Conservation (phyloP, 2,329 filamentous ascomycete genomes). For the Pseudogymnoascus sp. region DNA sequence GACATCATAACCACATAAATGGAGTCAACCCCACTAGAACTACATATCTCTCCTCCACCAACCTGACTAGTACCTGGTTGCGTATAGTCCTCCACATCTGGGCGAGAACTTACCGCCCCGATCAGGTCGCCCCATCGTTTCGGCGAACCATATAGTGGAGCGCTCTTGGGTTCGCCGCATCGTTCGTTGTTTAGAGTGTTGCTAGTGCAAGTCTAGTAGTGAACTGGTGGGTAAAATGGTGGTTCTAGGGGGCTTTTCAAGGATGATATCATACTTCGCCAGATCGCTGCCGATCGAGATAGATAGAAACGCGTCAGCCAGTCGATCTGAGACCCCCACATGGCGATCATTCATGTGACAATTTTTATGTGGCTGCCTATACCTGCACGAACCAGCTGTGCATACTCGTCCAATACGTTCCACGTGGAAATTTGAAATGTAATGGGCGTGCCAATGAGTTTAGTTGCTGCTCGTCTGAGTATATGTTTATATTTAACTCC, state of each 20-base stretch:
- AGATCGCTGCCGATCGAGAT: constrained; percentile 2
- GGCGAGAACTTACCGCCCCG: neutral
- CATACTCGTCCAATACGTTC: neutral
- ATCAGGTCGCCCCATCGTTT: neutral
- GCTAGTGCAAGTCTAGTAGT: neutral
- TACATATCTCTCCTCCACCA: neutral
- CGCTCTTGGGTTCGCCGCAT: neutral
- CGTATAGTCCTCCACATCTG: neutral
- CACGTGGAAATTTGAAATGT: neutral
- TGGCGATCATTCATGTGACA: constrained; percentile 2
- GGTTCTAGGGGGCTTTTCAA: neutral
- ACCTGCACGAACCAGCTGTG: neutral
- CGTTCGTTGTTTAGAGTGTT: constrained; percentile 5
- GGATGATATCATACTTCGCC: neutral
- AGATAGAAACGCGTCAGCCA: constrained; percentile 1
- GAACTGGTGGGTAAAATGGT: neutral
- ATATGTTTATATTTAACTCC: neutral
- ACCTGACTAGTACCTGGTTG: constrained; percentile 9
- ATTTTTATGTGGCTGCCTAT: neutral
- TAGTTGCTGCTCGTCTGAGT: neutral
- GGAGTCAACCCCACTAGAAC: neutral
- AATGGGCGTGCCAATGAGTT: neutral
- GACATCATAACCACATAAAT: constrained; percentile 1
- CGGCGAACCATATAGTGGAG: neutral
- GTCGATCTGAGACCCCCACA: constrained; percentile 6